A percentile compares a stretch with the other conserved stretches of the same genome.
Evolutionary conservation across 2,329 filamentous ascomycete species (phyloP).

Genomic region (Fulvia fulva): DNA sequence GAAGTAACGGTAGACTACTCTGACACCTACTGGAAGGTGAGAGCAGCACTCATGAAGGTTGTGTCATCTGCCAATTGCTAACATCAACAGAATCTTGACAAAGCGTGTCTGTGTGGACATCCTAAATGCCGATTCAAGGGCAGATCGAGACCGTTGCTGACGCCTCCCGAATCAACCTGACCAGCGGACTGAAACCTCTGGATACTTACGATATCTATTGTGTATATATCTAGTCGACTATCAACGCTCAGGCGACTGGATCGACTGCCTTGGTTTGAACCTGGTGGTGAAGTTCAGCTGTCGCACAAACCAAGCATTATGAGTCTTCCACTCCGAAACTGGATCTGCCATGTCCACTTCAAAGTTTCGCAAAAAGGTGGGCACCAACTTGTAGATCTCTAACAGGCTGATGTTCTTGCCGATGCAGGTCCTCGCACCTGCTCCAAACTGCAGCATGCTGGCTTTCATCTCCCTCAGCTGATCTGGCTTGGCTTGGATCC

Average conservation of each 20-base stretch:
- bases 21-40: constrained; percentile 52
- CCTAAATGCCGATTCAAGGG: constrained; percentile 47
- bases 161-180: constrained; percentile 5
- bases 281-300: constrained; percentile 43
- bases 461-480: constrained; percentile 64
- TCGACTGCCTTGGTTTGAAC: constrained; percentile 35
- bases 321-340: constrained; percentile 43
- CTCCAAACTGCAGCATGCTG: constrained; percentile 70
- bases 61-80: neutral
- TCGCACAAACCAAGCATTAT: constrained; percentile 54
- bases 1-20: constrained; percentile 59
- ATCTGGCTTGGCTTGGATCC: constrained; percentile 53
- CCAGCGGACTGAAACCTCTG: neutral
- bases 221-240: neutral
- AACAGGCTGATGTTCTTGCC: constrained; percentile 52
- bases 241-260: neutral
- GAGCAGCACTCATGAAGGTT: neutral
- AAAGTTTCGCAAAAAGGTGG: constrained; percentile 60
- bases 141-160: constrained; percentile 10
- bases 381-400: constrained; percentile 51
- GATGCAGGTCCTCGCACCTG: constrained; percentile 64
- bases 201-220: neutral
- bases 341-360: constrained; percentile 49
- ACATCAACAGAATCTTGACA: constrained; percentile 43
- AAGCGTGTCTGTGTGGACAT: constrained; percentile 54